phyloP scores from a whole-genome alignment of 768 basidiomycete species.

The Macrolepiota fuliginosa region DNA sequence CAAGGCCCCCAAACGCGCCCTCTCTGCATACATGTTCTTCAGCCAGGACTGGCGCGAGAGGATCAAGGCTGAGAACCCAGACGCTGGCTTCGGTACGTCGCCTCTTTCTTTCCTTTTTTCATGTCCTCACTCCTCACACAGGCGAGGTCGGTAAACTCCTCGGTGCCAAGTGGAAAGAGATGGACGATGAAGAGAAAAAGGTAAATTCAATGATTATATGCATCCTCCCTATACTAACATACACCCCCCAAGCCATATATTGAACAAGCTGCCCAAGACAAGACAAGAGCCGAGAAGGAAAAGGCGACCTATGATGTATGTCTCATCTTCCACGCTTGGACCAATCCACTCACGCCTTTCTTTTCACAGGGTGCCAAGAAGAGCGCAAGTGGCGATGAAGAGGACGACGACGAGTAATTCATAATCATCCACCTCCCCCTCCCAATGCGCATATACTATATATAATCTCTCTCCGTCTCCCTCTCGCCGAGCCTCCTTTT shows the following conservation, averaged over 20 bases:
- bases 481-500: not conserved
- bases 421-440: not conserved
- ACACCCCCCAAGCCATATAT: constrained; percentile 67
- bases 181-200: constrained; percentile 90
- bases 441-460: constrained; percentile 10
- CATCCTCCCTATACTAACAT: constrained; percentile 8
- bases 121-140: constrained; percentile 23
- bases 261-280: constrained; percentile 85
- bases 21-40: constrained; percentile 99
- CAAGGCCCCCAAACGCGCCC: constrained; percentile 85
- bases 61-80: constrained; percentile 95
- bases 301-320: constrained; percentile 50
- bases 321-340: constrained; percentile 3
- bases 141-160: constrained; percentile 94
- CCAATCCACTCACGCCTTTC: not conserved
- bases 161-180: constrained; percentile 96
- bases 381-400: constrained; percentile 29
- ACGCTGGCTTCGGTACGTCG: constrained; percentile 81
- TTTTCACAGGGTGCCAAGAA: constrained; percentile 20
- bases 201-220: constrained; percentile 37
- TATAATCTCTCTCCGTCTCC: constrained; percentile 6
- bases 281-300: constrained; percentile 82
- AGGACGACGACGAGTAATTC: constrained; percentile 27
- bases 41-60: constrained; percentile 93
- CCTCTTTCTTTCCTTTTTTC: constrained; percentile 10